Conservation (phyloP, 306 rosid species). For the Erythrophleum fordii region DNA sequence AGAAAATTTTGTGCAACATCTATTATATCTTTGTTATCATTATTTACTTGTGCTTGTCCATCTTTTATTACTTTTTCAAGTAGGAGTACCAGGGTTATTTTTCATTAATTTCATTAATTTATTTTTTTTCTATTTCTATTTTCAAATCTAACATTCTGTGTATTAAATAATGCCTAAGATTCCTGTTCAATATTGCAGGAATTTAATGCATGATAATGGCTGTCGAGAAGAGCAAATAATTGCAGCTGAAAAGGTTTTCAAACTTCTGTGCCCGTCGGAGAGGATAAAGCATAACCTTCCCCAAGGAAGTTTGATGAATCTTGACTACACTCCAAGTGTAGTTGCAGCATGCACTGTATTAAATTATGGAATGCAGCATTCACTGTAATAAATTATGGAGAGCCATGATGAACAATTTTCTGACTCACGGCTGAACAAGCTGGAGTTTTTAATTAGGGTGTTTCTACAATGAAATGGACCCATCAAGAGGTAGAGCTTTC, state of each 20-base stretch:
- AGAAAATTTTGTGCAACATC: no score
- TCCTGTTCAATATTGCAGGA: slow-evolving; percentile 50
- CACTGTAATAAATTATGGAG: slow-evolving; percentile 56
- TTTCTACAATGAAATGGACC: no score
- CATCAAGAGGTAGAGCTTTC: background rate
- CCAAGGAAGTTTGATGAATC: slow-evolving; percentile 33
- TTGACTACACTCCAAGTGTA: slow-evolving; percentile 59
- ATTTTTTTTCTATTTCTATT: no score
- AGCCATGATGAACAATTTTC: slow-evolving; percentile 30
- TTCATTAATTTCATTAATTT: no score
- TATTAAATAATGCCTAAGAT: slow-evolving; percentile 29
- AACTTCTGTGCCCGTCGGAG: slow-evolving; percentile 66
- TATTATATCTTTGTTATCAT: no score
- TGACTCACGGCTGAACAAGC: background rate
- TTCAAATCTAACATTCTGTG: no score
- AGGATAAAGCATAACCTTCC: slow-evolving; percentile 24
- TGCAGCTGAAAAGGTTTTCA: slow-evolving; percentile 65
- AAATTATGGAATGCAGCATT: slow-evolving; percentile 65
- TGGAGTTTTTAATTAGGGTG: background rate
- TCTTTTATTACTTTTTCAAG: no score
- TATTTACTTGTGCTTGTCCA: no score
- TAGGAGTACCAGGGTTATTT: no score
- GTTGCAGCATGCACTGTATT: slow-evolving; percentile 76
- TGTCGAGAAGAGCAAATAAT: slow-evolving; percentile 62
- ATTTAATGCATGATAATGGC: slow-evolving; percentile 50